Conservation (phyloP, 2,329 filamentous ascomycete genomes). For the Colletotrichum zoysiae region DNA sequence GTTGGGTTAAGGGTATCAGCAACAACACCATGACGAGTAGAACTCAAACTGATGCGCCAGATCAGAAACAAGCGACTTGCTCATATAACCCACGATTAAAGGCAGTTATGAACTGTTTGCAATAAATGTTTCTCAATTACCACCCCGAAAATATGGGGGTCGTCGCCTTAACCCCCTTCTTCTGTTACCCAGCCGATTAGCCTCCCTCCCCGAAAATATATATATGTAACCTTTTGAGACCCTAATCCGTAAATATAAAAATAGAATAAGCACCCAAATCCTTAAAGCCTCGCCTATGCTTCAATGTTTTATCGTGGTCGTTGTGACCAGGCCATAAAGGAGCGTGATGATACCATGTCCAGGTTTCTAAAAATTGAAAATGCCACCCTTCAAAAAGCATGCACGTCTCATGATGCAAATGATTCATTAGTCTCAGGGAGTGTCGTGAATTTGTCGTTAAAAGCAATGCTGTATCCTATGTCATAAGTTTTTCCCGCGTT, state of each 20-base stretch:
- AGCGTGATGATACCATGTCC: conserved; percentile 32
- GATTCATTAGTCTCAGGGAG: conserved; percentile 31
- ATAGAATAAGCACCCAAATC: not conserved
- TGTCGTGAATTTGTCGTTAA: conserved; percentile 36
- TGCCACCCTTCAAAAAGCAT: conserved; percentile 1
- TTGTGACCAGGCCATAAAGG: conserved; percentile 11
- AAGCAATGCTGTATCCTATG: not conserved
- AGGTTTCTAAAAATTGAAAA: conserved; percentile 12
- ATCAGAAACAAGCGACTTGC: not conserved
- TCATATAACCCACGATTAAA: not conserved
- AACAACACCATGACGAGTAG: not conserved
- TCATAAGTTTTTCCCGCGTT: not conserved
- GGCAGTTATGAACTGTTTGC: conserved; percentile 1
- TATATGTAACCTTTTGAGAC: not conserved
- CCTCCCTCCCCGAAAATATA: not conserved
- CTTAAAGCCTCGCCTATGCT: not conserved
- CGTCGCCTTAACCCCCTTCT: conserved; percentile 14
- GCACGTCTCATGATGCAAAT: conserved; percentile 14
- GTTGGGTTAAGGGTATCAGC: not conserved
- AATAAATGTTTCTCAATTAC: conserved; percentile 19
- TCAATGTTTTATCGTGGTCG: too few relatives aligned
- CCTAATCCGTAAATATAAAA: not conserved
- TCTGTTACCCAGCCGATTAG: conserved; percentile 12
- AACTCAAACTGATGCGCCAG: not conserved
- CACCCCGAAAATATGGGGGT: not conserved